A percentile compares a stretch with the other conserved stretches of the same genome.
Evolutionary conservation across 768 basidiomycete genomes (phyloP).

Genomic region (Thelephora aurantiotincta): DNA sequence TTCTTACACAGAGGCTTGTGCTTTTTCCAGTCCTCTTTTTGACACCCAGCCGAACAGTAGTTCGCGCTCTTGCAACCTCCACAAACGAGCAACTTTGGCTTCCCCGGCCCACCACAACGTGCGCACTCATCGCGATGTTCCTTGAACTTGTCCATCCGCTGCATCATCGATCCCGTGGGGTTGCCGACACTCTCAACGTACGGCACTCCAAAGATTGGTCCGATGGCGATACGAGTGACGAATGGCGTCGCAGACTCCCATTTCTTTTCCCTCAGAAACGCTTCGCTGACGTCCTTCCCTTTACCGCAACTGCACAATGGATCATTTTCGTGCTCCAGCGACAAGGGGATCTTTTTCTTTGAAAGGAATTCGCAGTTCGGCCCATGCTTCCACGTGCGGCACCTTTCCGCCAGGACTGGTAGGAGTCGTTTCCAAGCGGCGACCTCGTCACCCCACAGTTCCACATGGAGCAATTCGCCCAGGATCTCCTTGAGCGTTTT

Average conservation of each 20-base stretch:
- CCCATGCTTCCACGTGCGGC: slow-evolving; percentile 36
- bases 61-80: slow-evolving; percentile 22
- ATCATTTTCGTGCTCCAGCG: slow-evolving; percentile 18
- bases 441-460: slow-evolving; percentile 20
- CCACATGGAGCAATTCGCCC: background rate
- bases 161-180: background rate
- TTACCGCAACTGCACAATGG: slow-evolving; percentile 42
- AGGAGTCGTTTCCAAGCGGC: slow-evolving; percentile 36
- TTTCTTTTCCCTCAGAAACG: slow-evolving; percentile 16
- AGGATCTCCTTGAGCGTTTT: slow-evolving; percentile 18
- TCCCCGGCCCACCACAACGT: slow-evolving; percentile 17
- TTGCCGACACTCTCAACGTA: slow-evolving; percentile 28
- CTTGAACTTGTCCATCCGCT: background rate
- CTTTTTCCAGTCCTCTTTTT: slow-evolving; percentile 30
- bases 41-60: slow-evolving; percentile 32
- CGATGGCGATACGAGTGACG: slow-evolving; percentile 34
- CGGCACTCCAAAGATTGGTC: slow-evolving; percentile 38
- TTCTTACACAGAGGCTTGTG: slow-evolving; percentile 25
- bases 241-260: slow-evolving; percentile 30
- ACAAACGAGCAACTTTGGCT: slow-evolving; percentile 21
- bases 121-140: slow-evolving; percentile 13
- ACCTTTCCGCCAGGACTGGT: slow-evolving; percentile 36
- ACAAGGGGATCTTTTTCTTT: slow-evolving; percentile 22
- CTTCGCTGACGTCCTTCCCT: slow-evolving; percentile 24
- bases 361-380: slow-evolving; percentile 32